Evolutionary conservation across 1,284 basidiomycete genomes (phyloP), one percentile per base, ranked within the genome.

Genomic region (Neolentinus lepideus): DNA sequence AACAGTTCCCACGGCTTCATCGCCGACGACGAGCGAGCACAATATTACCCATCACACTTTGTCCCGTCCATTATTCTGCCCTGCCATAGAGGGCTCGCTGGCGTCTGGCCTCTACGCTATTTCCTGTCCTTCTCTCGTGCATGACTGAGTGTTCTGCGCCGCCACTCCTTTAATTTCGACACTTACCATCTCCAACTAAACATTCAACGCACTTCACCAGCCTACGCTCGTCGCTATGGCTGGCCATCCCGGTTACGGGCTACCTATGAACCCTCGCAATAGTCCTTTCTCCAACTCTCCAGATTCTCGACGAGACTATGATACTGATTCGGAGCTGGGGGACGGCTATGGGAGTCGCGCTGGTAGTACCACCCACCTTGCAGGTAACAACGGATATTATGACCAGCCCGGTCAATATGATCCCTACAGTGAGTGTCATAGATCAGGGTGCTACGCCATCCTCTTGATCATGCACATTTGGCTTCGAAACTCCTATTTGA

Each of bases 311-410:
- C 62, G 66, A 47, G 74, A 77, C 56, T 78, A 78, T 60, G 64
- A 64, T 51, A 67, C 68, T 53, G 79, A 83, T 59, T 80, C 79
- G 4, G 77, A 81, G 59, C 60, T 71, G 55, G 72, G 75, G 52
- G 80, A 83, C 65, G 75, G 74, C 60, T 83, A 81, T 68, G 68
- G 66, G 58, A 75, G 71, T 60, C 75, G 78, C 59, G 81, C 80
- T 60, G 78, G 76, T 54, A 81, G 79, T 67, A 77, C 77, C 16
- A 77, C 82, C 56, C 77, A 79, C 54, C 75, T 85, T 57, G 78
- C 79, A 57, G 72, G 75, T 46, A 72, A 73, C 31, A 69, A 74
- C 53, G 74, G 69, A 22, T 80, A 74, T 64, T 77, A 80, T 60
- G 77, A 82, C 60, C 72, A 76, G 53, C 59, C 62, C 56, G 63